A percentile compares a stretch with the other conserved stretches of the same genome.
phyloP scores from a whole-genome alignment of 176 grass and related monocot genomes.

The Carex parvula region DNA sequence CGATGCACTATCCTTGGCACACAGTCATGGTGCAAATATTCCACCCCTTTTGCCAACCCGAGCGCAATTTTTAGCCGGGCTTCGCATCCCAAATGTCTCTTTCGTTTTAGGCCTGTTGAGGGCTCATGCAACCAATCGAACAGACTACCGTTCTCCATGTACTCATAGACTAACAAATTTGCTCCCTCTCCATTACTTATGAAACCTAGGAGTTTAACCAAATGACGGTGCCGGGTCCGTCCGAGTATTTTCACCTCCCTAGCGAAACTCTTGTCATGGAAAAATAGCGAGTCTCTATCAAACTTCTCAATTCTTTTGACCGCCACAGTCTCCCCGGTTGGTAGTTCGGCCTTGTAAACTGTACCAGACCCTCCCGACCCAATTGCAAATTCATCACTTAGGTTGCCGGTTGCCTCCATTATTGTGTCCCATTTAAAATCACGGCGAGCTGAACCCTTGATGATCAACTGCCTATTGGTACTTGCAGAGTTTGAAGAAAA shows the following conservation, averaged over 20 bases:
- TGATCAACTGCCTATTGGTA: slow-evolving; percentile 44
- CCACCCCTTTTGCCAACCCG: slow-evolving; percentile 63
- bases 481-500: slow-evolving; percentile 53
- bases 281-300: slow-evolving; percentile 46
- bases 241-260: slow-evolving; percentile 86
- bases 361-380: slow-evolving; percentile 81
- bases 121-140: slow-evolving; percentile 76
- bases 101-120: slow-evolving; percentile 8
- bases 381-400: slow-evolving; percentile 75
- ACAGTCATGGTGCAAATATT: slow-evolving; percentile 96
- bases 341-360: slow-evolving; percentile 70
- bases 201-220: slow-evolving; percentile 94
- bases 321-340: slow-evolving; percentile 76
- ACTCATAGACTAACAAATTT: slow-evolving; percentile 82
- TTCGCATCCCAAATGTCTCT: slow-evolving; percentile 56
- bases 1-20: slow-evolving; percentile 69
- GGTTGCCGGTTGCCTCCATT: slow-evolving; percentile 80
- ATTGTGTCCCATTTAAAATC: slow-evolving; percentile 94
- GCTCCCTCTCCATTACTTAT: slow-evolving; percentile 34
- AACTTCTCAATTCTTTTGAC: slow-evolving; percentile 61
- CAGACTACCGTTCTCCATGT: slow-evolving; percentile 95
- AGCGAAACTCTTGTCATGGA: slow-evolving; percentile 63
- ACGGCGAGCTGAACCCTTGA: slow-evolving; percentile 57
- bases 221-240: slow-evolving; percentile 71
- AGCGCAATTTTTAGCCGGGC: slow-evolving; percentile 61